Evolutionary conservation across 1,284 basidiomycete species (phyloP), one percentile per base, ranked within the genome.

Genomic region (Pseudozyma sp.): DNA sequence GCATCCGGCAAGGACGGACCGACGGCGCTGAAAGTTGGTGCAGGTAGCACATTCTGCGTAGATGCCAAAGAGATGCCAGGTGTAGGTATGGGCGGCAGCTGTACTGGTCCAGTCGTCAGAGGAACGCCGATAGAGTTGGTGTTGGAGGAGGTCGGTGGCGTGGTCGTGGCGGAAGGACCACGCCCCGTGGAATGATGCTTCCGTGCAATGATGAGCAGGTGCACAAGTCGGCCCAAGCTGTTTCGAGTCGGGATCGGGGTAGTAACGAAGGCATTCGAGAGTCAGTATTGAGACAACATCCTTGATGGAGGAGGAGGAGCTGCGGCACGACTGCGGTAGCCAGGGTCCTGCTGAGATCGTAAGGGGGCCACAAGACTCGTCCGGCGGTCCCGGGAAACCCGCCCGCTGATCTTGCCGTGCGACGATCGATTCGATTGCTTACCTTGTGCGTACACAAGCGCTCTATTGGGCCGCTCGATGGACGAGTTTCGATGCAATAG

Each of bases 361-460:
- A 33, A 30, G 17, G 19, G 40, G 7, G 43, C 43, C 16, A 16
- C 39, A 42, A 37, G 24, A 37, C 35, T 8, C 35, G 8, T 8
- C 35, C 35, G 8, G 2, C 35, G 8, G 2, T 8, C 8, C 35
- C 35, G 35, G 9, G 35, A 37, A 14, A 14, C 1, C 35, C 14
- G 35, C 14, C 35, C 35, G 35, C 35, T 24, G 24, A 24, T 24
- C 24, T 24, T 24, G 24, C 24, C 4, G 24, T 4, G 40, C n/a
- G 16, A 10, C 7, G 40, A 42, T 7, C 40, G 40, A 10, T 42
- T 42, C 16, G n/a, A 16, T 7, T 37, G 48, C 65, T 54, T 39
- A 68, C 65, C 65, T 69, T 66, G 68, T 71, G 68, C 61, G 11
- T 24, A 60, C 51, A 69, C 67, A 69, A 69, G 67, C 67, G 51